Conservation (phyloP, 441 rosid genomes). For the Mallotus japonicus region DNA sequence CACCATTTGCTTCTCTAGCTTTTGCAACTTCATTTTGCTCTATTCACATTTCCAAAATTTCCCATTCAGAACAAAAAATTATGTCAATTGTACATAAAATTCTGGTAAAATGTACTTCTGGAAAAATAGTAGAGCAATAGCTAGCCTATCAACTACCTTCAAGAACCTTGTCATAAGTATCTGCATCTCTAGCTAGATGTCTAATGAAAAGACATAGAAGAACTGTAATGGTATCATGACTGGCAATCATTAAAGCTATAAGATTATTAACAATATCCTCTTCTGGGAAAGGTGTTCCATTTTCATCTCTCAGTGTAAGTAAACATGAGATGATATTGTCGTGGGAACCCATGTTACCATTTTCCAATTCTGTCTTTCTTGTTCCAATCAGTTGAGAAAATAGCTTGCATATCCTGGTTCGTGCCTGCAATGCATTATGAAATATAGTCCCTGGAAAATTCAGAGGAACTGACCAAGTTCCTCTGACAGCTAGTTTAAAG, state of each 20-base stretch:
- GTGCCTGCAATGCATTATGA: neutral
- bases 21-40: constrained; percentile 3
- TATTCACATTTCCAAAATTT: neutral
- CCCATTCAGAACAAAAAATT: too few relatives aligned
- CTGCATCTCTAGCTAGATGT: neutral
- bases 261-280: constrained; percentile 5
- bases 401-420: constrained; percentile 2
- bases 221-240: constrained; percentile 7
- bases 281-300: neutral
- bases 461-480: constrained; percentile 11
- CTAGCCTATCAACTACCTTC: neutral
- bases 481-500: constrained; percentile 4
- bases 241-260: constrained; percentile 2
- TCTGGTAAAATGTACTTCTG: too few relatives aligned
- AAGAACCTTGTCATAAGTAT: constrained; percentile 2
- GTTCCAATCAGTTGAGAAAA: neutral
- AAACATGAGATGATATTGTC: neutral
- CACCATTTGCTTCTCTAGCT: neutral
- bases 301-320: constrained; percentile 9
- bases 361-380: too few relatives aligned
- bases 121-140: too few relatives aligned
- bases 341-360: too few relatives aligned
- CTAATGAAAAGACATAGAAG: neutral
- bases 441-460: constrained; percentile 19
- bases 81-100: neutral